Evolutionary conservation across 2,329 filamentous ascomycete species (phyloP).

Genomic region (Neofusicoccum ribis): DNA sequence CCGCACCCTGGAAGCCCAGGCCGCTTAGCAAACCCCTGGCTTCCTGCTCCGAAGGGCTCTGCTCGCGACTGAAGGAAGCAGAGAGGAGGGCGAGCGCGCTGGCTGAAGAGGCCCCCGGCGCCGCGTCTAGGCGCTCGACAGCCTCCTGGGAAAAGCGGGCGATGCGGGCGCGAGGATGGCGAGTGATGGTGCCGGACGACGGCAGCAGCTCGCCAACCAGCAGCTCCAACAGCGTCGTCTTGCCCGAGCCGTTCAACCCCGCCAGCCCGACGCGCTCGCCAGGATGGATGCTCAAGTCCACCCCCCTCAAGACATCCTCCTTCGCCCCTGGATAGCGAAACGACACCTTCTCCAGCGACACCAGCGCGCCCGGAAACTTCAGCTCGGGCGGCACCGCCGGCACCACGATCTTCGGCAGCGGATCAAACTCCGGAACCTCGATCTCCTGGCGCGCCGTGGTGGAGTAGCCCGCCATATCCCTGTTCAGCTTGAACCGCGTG

Average conservation of each 20-base stretch:
- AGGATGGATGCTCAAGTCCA: constrained; percentile 69
- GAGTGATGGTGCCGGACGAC: constrained; percentile 61
- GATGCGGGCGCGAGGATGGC: constrained; percentile 68
- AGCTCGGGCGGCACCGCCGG: constrained; percentile 65
- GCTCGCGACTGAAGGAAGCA: not conserved
- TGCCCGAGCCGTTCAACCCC: constrained; percentile 79
- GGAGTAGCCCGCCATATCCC: constrained; percentile 67
- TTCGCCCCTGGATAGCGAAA: constrained; percentile 61
- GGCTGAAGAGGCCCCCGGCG: constrained; percentile 50
- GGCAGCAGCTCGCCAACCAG: constrained; percentile 53
- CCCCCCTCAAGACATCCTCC: constrained; percentile 54
- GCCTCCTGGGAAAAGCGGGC: constrained; percentile 82
- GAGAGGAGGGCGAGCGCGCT: constrained; percentile 66
- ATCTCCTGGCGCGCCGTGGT: constrained; percentile 52
- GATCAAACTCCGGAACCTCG: constrained; percentile 64
- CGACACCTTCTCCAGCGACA: constrained; percentile 68
- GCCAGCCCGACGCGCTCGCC: constrained; percentile 74
- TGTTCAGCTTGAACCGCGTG: constrained; percentile 76
- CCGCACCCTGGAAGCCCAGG: constrained; percentile 68
- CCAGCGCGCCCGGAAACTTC: constrained; percentile 71
- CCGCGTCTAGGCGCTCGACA: constrained; percentile 65
- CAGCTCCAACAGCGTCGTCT: constrained; percentile 74
- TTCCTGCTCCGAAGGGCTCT: constrained; percentile 62
- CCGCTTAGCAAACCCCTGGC: constrained; percentile 66
- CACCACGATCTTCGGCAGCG: constrained; percentile 59